A percentile compares a stretch with the other conserved stretches of the same genome.
These are phyloP conservation scores for Misopates orontium DNA, from an alignment of 257 asterid genomes.

Conservation along the genomic window DNA sequence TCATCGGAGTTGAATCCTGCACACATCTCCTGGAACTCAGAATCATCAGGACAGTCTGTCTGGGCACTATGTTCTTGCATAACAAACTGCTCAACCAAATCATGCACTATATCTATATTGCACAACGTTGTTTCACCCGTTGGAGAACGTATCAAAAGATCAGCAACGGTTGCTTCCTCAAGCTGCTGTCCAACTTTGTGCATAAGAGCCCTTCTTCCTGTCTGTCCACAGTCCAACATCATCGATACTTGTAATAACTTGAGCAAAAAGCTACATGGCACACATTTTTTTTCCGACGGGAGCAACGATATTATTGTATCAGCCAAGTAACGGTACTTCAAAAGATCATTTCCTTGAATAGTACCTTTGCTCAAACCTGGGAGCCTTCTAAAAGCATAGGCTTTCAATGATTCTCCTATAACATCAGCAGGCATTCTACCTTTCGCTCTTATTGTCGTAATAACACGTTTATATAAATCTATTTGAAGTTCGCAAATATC, in stretches of 20 bases:
- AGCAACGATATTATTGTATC: slow-evolving; percentile 54
- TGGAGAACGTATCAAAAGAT: slow-evolving; percentile 55
- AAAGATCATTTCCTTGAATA: slow-evolving; percentile 47
- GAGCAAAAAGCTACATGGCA: slow-evolving; percentile 61
- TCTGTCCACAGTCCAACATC: slow-evolving; percentile 57
- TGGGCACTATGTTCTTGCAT: slow-evolving; percentile 44
- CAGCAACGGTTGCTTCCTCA: slow-evolving; percentile 61
- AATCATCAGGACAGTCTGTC: slow-evolving; percentile 32
- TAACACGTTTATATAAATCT: slow-evolving; percentile 62
- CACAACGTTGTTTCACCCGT: slow-evolving; percentile 51
- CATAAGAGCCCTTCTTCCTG: slow-evolving; percentile 46
- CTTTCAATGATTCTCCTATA: slow-evolving; percentile 69
- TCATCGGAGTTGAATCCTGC: slow-evolving; percentile 45
- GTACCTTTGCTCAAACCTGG: slow-evolving; percentile 58
- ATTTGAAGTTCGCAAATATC: slow-evolving; percentile 81
- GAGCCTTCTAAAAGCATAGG: slow-evolving; percentile 54
- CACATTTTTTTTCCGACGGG: slow-evolving; percentile 54
- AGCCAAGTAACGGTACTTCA: slow-evolving; percentile 55
- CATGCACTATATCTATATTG: slow-evolving; percentile 50
- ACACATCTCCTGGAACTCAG: slow-evolving; percentile 44
- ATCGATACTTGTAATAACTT: slow-evolving; percentile 62
- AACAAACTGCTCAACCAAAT: slow-evolving; percentile 66
- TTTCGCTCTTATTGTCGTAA: slow-evolving; percentile 56
- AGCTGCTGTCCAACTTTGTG: slow-evolving; percentile 60
- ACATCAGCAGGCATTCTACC: slow-evolving; percentile 57